Evolutionary conservation across 257 asterid species (phyloP), one percentile per base, ranked within the genome.

Genomic region (Anisodus tanguticus): DNA sequence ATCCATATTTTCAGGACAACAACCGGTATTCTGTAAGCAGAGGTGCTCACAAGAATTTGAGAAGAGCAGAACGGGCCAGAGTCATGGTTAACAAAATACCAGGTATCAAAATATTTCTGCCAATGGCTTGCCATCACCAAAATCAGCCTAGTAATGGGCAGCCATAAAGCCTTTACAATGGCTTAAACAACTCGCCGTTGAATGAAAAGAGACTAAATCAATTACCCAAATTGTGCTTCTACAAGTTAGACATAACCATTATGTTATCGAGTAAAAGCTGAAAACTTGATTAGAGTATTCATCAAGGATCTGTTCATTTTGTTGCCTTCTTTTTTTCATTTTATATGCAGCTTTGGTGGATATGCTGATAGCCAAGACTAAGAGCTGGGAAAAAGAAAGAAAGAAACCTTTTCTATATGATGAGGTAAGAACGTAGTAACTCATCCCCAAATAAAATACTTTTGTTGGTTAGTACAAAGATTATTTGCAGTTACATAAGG

Each of bases 31-130:
- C 98, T 37, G 99, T 94, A 71, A 93, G 98, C 92, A 93, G 99
- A 92, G 98, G 99, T 83, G 95, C 98, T 83, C 99, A 95, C 90
- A 94, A 88, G 92, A 95, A 95, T 89, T 98, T 95, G 66, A 95
- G 89, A 91, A 88, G 99, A 89, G 98, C 99, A 80, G 99, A 94
- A 86, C 94, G 96, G 68, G 98, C 98, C 70, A 88, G 99, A 90
- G 85, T 91, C 82, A 92, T 95, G 99, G 98, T 94, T 83, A 91
- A 92, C 90, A 95, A 94, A 91, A 94, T 95, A 83, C 92, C 97
- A 90, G 98, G 99, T 93, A 68, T 76, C 45, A 80, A 85, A 80
- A 79, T 68, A 83, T 10, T 59, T 78, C 22, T 37, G 22, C 49
- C 17, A 82, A 12, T 58, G 64, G 66, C 31, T 57, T 31, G 70